A percentile compares a stretch with the other conserved stretches of the same genome.
These are phyloP conservation scores for Zasmidium cellare DNA, from an alignment of 2,329 filamentous ascomycete species.

Conservation along the genomic window DNA sequence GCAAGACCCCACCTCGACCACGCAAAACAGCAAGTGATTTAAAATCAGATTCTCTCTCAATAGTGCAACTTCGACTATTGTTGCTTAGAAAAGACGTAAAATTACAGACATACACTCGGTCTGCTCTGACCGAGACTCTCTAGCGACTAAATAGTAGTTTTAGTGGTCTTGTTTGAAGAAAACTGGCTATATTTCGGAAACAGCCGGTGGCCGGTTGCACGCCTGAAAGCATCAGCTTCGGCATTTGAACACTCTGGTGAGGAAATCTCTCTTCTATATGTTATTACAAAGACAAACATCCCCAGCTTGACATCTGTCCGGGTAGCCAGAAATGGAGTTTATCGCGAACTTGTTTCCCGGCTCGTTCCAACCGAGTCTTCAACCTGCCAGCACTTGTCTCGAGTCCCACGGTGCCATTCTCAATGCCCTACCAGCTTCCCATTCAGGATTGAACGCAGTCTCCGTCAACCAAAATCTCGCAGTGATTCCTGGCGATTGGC, in stretches of 20 bases:
- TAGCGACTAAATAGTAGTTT: too few species aligned
- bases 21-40: too few species aligned
- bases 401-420: constrained; percentile 12
- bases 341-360: constrained; percentile 11
- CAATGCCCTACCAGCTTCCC: constrained; percentile 15
- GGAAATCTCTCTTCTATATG: background rate
- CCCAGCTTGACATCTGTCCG: background rate
- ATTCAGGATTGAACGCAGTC: constrained; percentile 17
- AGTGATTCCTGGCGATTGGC: constrained; percentile 22
- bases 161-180: too few species aligned
- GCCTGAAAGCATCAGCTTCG: background rate
- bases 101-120: too few species aligned
- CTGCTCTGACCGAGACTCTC: too few species aligned
- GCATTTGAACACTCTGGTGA: background rate
- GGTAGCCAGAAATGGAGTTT: constrained; percentile 6
- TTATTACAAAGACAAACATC: background rate
- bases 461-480: constrained; percentile 22
- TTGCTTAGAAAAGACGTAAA: too few species aligned
- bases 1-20: background rate
- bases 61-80: too few species aligned
- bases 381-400: constrained; percentile 13
- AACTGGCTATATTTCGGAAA: too few species aligned
- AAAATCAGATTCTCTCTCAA: too few species aligned
- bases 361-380: constrained; percentile 6
- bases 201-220: too few species aligned